A percentile compares a stretch with the other conserved stretches of the same genome.
Evolutionary conservation across 176 grass and related monocot genomes (phyloP).

Genomic region (Ensete ventricosum): DNA sequence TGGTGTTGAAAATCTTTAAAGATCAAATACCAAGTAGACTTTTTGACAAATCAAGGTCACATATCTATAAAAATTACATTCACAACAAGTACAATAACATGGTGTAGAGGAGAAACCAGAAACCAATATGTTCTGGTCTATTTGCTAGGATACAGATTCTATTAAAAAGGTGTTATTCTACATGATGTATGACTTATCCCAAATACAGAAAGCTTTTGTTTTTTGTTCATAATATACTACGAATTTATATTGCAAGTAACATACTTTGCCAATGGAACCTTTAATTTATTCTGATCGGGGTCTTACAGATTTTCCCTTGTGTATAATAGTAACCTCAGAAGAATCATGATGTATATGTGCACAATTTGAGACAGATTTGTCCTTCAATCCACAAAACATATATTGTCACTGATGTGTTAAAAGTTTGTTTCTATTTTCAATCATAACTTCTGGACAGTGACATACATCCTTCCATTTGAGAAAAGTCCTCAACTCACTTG

Average conservation of each 20-base stretch:
- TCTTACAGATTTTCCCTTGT: neutral
- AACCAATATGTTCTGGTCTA: neutral
- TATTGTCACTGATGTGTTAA: too few relatives aligned
- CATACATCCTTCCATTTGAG: too few relatives aligned
- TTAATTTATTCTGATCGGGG: neutral
- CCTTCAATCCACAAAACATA: too few relatives aligned
- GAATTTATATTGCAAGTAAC: neutral
- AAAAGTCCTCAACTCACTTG: too few relatives aligned
- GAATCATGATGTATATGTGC: too few relatives aligned
- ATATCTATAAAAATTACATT: neutral
- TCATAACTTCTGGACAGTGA: too few relatives aligned
- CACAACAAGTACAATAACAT: neutral
- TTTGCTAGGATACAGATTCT: neutral
- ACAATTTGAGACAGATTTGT: too few relatives aligned
- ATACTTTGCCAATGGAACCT: neutral
- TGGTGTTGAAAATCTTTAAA: too few relatives aligned
- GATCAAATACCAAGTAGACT: too few relatives aligned
- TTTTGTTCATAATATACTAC: neutral
- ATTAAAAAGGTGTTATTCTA: conserved; percentile 1
- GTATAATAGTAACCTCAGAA: too few relatives aligned
- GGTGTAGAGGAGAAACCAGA: neutral
- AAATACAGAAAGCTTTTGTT: neutral
- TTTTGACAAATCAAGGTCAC: too few relatives aligned
- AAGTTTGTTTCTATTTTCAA: too few relatives aligned
- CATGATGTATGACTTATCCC: neutral